These are phyloP conservation scores for Tagetes erecta DNA, from an alignment of 129 eudicot species.

Conservation along the genomic window DNA sequence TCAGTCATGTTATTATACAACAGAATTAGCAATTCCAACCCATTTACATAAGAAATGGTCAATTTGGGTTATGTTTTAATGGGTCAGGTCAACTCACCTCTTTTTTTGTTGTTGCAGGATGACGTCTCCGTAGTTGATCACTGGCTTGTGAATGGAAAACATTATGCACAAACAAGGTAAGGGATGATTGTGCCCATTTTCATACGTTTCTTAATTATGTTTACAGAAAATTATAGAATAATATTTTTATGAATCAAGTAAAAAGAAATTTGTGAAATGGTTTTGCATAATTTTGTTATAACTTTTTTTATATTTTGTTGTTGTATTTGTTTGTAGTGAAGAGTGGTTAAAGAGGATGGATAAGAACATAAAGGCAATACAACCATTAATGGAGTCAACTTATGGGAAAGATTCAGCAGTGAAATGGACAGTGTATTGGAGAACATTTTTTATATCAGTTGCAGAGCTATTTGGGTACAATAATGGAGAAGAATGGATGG, in stretches of 20 bases:
- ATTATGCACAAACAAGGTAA: constrained; percentile 92
- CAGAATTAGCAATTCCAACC: not conserved
- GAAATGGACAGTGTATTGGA: constrained; percentile 95
- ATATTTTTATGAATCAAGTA: not conserved
- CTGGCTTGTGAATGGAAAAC: constrained; percentile 96
- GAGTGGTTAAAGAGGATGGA: constrained; percentile 99
- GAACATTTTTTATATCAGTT: constrained; percentile 88
- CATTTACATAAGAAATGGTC: not conserved
- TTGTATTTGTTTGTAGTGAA: constrained; percentile 61
- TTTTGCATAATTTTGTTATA: not conserved
- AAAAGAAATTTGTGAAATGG: not conserved
- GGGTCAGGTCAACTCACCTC: not conserved
- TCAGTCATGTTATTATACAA: not conserved
- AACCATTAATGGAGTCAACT: constrained; percentile 91
- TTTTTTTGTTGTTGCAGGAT: constrained; percentile 54
- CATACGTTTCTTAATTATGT: not conserved
- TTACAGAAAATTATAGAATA: not conserved
- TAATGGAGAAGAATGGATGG: constrained; percentile 99
- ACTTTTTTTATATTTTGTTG: not conserved
- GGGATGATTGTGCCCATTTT: not conserved
- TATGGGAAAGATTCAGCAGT: constrained; percentile 90
- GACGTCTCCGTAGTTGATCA: constrained; percentile 80
- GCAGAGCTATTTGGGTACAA: constrained; percentile 88
- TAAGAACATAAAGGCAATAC: constrained; percentile 48
- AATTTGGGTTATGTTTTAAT: not conserved